Conservation (phyloP, 169 alveolate species). For the Cyclospora cayetanensis region DNA sequence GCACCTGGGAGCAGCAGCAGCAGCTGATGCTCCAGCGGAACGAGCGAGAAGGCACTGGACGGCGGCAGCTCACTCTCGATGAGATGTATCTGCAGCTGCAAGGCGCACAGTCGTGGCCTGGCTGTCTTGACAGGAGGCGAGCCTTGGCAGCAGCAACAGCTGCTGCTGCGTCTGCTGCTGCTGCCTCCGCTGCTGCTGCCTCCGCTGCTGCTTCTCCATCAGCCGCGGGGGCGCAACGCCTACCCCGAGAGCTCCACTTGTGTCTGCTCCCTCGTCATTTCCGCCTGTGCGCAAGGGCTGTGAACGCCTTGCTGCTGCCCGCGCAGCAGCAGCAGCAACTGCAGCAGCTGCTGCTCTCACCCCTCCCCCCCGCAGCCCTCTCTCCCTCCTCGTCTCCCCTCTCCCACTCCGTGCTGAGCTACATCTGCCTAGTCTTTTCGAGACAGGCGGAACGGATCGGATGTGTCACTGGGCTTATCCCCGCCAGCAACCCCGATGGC, state of each 20-base stretch:
- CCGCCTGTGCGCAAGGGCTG: conserved; percentile 25
- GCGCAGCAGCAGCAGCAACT: conserved; percentile 19
- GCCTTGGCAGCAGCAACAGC: conserved; percentile 21
- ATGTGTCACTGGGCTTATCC: conserved; percentile 35
- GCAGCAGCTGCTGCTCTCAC: conserved; percentile 26
- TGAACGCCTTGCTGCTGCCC: background rate
- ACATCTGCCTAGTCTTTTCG: conserved; percentile 13
- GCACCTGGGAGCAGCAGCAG: background rate
- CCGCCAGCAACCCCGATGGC: conserved; percentile 1
- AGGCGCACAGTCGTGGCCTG: conserved; percentile 23
- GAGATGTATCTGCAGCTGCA: conserved; percentile 10
- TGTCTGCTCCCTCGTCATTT: conserved; percentile 45
- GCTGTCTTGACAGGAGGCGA: background rate
- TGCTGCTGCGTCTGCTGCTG: conserved; percentile 11
- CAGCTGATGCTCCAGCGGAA: background rate
- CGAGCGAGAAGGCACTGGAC: background rate
- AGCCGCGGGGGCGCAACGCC: background rate
- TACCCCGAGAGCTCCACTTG: conserved; percentile 10
- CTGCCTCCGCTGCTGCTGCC: background rate
- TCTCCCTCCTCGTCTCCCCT: background rate
- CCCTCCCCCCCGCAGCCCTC: background rate
- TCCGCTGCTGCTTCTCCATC: background rate
- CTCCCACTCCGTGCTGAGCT: background rate
- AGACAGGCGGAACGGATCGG: conserved; percentile 48
- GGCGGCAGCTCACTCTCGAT: conserved; percentile 3